These are phyloP conservation scores for Cladobotryum mycophilum DNA, from an alignment of 2,329 filamentous ascomycete species.

Conservation along the genomic window DNA sequence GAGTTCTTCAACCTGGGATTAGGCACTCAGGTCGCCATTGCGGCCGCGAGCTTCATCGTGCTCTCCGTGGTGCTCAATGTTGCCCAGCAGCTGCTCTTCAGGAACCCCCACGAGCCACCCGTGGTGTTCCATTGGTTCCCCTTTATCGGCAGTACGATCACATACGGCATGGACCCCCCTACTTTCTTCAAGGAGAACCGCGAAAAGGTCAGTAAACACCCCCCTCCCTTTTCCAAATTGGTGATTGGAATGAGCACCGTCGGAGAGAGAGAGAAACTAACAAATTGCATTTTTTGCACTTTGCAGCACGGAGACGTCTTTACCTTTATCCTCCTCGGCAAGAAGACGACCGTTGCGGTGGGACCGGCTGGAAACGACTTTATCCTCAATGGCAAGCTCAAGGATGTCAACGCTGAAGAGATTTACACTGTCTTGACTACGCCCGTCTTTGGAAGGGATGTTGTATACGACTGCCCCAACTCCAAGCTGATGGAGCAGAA, in stretches of 20 bases:
- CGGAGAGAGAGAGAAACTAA: background rate
- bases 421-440: constrained; percentile 74
- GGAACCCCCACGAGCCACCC: constrained; percentile 74
- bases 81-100: constrained; percentile 69
- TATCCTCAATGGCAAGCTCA: constrained; percentile 83
- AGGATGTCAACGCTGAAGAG: constrained; percentile 85
- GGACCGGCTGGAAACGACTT: constrained; percentile 83
- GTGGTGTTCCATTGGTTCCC: constrained; percentile 78
- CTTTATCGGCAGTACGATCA: constrained; percentile 82
- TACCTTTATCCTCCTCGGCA: constrained; percentile 81
- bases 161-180: constrained; percentile 92
- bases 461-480: constrained; percentile 88
- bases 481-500: constrained; percentile 94
- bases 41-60: constrained; percentile 38
- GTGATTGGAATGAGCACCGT: background rate
- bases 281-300: constrained; percentile 1
- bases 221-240: too few species aligned
- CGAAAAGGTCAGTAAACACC: constrained; percentile 56
- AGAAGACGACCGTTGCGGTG: constrained; percentile 81
- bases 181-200: constrained; percentile 73
- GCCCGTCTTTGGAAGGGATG: constrained; percentile 72
- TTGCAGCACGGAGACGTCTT: constrained; percentile 78
- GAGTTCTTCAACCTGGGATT: constrained; percentile 43
- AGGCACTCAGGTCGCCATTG: constrained; percentile 41
- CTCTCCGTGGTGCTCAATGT: constrained; percentile 71